These are phyloP conservation scores for Pyrenochaeta sp. DNA, from an alignment of 2,329 filamentous ascomycete genomes.

Conservation along the genomic window DNA sequence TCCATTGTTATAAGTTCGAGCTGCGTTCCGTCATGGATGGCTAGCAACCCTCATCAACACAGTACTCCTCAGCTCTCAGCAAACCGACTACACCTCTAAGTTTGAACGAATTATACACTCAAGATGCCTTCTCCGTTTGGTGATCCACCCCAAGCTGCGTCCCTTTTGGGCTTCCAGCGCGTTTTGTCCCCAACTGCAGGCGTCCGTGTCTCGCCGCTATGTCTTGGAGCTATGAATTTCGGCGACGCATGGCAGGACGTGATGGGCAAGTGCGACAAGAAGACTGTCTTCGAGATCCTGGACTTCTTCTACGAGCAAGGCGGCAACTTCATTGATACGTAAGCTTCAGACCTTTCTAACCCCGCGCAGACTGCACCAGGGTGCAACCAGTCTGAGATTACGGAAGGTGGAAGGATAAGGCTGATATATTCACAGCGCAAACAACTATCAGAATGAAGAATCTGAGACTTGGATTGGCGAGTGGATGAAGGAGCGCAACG, in stretches of 20 bases:
- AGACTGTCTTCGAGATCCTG: constrained; percentile 56
- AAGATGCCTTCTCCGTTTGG: constrained; percentile 38
- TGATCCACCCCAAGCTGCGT: constrained; percentile 37
- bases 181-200: constrained; percentile 61
- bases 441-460: constrained; percentile 58
- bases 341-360: constrained; percentile 6
- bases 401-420: neutral
- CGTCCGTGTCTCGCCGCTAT: constrained; percentile 63
- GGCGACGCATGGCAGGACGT: constrained; percentile 57
- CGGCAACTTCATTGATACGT: constrained; percentile 63
- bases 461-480: constrained; percentile 61
- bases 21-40: neutral
- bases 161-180: constrained; percentile 61
- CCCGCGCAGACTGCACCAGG: neutral
- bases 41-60: neutral
- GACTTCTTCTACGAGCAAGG: constrained; percentile 58
- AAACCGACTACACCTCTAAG: neutral
- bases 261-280: constrained; percentile 56
- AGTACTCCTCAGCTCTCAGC: neutral
- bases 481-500: constrained; percentile 57
- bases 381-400: neutral
- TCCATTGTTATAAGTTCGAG: constrained; percentile 6
- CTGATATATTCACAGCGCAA: constrained; percentile 46
- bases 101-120: neutral
- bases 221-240: constrained; percentile 64